Conservation (phyloP, 768 basidiomycete species). For the Hygrocybe punicea region DNA sequence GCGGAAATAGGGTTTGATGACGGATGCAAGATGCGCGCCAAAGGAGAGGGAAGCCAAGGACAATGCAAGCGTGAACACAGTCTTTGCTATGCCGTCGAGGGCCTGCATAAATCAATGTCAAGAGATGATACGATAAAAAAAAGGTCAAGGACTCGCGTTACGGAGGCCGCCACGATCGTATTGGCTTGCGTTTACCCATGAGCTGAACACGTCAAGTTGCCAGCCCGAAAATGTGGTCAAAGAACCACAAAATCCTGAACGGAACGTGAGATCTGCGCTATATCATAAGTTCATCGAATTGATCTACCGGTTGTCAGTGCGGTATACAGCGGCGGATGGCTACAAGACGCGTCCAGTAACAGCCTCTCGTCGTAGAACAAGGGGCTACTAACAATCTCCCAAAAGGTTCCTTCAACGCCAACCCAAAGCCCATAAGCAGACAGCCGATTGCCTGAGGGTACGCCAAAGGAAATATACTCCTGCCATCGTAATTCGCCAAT, state of each 20-base stretch:
- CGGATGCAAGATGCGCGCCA: slow-evolving; percentile 60
- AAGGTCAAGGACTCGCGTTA: slow-evolving; percentile 51
- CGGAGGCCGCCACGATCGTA: slow-evolving; percentile 61
- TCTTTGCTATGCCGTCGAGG: slow-evolving; percentile 80
- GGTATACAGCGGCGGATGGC: slow-evolving; percentile 85
- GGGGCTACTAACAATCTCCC: slow-evolving; percentile 60
- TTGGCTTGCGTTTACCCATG: slow-evolving; percentile 70
- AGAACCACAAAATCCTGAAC: slow-evolving; percentile 86
- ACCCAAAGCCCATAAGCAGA: slow-evolving; percentile 81
- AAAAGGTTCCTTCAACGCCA: slow-evolving; percentile 69
- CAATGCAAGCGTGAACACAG: slow-evolving; percentile 72
- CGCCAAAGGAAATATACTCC: slow-evolving; percentile 74
- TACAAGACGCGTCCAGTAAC: slow-evolving; percentile 29
- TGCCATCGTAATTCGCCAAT: slow-evolving; percentile 68
- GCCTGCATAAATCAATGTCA: slow-evolving; percentile 47
- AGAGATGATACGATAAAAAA: not conserved
- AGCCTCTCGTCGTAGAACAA: not conserved
- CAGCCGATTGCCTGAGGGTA: slow-evolving; percentile 89
- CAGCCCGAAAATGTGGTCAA: slow-evolving; percentile 95
- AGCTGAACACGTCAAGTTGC: slow-evolving; percentile 84
- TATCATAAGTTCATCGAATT: not conserved
- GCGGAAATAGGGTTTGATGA: slow-evolving; percentile 42
- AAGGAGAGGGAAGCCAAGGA: slow-evolving; percentile 74
- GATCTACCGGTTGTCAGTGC: slow-evolving; percentile 77
- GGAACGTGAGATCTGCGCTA: not conserved